Evolutionary conservation across 2,329 filamentous ascomycete genomes (phyloP).

Genomic region (Allantophomopsis cytisporea): DNA sequence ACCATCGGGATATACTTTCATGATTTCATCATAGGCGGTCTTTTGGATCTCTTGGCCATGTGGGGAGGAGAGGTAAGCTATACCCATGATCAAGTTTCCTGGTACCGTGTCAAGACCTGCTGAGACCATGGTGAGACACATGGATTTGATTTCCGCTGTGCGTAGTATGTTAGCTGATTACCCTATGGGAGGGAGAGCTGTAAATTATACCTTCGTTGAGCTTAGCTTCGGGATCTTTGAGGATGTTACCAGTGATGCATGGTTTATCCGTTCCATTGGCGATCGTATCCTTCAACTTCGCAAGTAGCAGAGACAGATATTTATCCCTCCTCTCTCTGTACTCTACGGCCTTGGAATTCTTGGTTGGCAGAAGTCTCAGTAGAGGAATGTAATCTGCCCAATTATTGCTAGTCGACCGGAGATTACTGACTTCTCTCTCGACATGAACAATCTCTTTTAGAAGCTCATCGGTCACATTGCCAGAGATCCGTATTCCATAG

Average conservation of each 20-base stretch:
- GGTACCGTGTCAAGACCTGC: constrained; percentile 74
- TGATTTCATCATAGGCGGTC: constrained; percentile 56
- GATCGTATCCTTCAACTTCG: constrained; percentile 46
- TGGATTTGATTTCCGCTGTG: constrained; percentile 61
- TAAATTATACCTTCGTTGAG: constrained; percentile 42
- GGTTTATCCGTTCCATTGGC: constrained; percentile 49
- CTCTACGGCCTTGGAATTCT: constrained; percentile 47
- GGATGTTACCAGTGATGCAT: constrained; percentile 58
- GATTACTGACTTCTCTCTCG: constrained; percentile 62
- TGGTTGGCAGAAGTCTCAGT: constrained; percentile 47
- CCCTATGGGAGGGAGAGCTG: constrained; percentile 7
- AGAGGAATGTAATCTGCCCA: constrained; percentile 78
- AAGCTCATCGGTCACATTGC: constrained; percentile 51
- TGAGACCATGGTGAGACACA: constrained; percentile 71
- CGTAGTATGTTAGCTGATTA: constrained; percentile 22
- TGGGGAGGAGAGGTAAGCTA: constrained; percentile 58
- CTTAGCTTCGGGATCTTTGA: constrained; percentile 43
- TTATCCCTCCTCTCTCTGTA: constrained; percentile 56
- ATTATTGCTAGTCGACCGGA: constrained; percentile 69
- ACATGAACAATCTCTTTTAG: constrained; percentile 64
- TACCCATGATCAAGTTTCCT: constrained; percentile 65
- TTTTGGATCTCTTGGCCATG: constrained; percentile 58
- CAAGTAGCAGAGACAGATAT: constrained; percentile 45
- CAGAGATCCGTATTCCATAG: constrained; percentile 65
- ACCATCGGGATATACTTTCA: constrained; percentile 55